phyloP scores from a whole-genome alignment of 495 filamentous ascomycete genomes.

The Hyaloscypha variabilis region DNA sequence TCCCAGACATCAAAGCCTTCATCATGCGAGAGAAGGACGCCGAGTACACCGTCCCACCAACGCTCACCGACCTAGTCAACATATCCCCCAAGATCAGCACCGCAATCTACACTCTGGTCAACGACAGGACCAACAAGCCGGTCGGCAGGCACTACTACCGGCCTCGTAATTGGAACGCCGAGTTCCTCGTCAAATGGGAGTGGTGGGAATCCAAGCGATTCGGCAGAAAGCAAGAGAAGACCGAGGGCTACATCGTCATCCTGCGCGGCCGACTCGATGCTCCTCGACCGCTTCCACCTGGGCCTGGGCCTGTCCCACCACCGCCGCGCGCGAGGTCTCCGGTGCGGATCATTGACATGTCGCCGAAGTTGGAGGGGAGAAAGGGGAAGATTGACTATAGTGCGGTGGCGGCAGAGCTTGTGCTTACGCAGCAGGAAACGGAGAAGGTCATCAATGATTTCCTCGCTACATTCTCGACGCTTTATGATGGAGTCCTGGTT shows the following conservation, averaged over 20 bases:
- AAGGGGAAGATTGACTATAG: background rate
- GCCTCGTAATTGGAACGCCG: background rate
- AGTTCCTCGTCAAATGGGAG: background rate
- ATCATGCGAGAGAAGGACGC: background rate
- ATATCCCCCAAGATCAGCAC: background rate
- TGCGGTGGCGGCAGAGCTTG: background rate
- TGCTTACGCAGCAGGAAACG: constrained; percentile 9
- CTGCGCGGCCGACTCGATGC: background rate
- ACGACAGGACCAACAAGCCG: background rate
- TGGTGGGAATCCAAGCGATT: background rate
- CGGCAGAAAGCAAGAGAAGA: background rate
- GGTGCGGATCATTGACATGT: no score
- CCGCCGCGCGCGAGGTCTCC: no score
- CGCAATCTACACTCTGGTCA: background rate
- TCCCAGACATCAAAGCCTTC: background rate
- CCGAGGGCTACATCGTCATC: constrained; percentile 8
- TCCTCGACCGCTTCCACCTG: background rate
- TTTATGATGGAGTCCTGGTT: background rate
- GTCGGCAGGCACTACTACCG: no score
- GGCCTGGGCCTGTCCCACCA: no score
- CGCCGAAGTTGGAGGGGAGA: no score
- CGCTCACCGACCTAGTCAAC: background rate
- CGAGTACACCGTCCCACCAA: background rate
- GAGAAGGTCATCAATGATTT: constrained; percentile 11
- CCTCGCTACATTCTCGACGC: constrained; percentile 8